Conservation (phyloP, 1,284 basidiomycete species). For the Ustilago trichophora region DNA sequence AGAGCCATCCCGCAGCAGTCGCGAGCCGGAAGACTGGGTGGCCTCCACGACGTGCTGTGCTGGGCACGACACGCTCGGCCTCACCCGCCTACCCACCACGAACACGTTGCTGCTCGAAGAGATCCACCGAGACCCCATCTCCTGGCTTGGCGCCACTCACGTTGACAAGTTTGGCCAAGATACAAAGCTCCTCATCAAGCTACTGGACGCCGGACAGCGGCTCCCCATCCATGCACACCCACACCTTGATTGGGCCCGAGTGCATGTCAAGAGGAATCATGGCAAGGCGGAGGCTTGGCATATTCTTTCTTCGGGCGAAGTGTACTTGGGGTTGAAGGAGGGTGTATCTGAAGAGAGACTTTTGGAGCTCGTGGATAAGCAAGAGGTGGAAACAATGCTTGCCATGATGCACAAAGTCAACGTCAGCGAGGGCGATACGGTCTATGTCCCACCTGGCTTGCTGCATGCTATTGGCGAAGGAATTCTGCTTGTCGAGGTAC, state of each 20-base stretch:
- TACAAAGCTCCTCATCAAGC: conserved; percentile 37
- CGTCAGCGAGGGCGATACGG: conserved; percentile 22
- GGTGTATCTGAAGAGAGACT: conserved; percentile 5
- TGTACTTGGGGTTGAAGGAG: conserved; percentile 20
- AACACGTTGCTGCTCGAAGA: conserved; percentile 27
- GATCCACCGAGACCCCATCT: conserved; percentile 9
- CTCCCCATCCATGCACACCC: conserved; percentile 38
- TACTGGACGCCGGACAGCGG: conserved; percentile 32
- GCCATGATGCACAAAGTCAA: conserved; percentile 23
- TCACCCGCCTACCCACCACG: conserved; percentile 16
- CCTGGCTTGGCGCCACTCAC: conserved; percentile 23
- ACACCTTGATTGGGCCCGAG: conserved; percentile 23
- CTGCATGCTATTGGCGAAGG: conserved; percentile 34
- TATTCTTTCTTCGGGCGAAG: conserved; percentile 15
- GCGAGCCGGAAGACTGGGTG: conserved; percentile 40
- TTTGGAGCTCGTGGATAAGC: conserved; percentile 24
- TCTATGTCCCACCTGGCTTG: conserved; percentile 37
- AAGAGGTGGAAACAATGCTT: conserved; percentile 28
- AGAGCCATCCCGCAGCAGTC: conserved; percentile 9
- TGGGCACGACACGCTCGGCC: conserved; percentile 30
- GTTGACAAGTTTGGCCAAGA: conserved; percentile 23
- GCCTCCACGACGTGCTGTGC: conserved; percentile 37
- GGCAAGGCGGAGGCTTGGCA: conserved; percentile 41
- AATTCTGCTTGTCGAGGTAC: conserved; percentile 30
- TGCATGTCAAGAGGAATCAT: conserved; percentile 24